These are phyloP conservation scores for Cyclocybe cylindracea DNA, from an alignment of 768 basidiomycete species.

Conservation along the genomic window DNA sequence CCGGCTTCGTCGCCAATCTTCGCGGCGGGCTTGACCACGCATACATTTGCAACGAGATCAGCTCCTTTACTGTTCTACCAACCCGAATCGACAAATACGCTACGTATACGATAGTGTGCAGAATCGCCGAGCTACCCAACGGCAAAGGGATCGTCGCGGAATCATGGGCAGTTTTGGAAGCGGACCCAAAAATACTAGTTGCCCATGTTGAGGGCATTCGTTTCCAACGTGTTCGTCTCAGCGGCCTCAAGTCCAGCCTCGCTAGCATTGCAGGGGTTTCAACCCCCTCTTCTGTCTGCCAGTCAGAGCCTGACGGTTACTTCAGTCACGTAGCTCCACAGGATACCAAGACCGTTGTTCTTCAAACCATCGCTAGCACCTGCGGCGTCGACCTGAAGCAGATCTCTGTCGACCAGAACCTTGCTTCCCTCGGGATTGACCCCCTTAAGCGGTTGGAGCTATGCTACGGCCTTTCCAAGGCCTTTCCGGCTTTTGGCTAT, in stretches of 20 bases:
- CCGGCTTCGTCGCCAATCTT: conserved; percentile 71
- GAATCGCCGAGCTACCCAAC: conserved; percentile 40
- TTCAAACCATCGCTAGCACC: conserved; percentile 39
- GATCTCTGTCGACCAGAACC: conserved; percentile 37
- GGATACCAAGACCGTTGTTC: conserved; percentile 29
- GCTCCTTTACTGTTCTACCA: conserved; percentile 46
- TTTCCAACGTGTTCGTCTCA: conserved; percentile 58
- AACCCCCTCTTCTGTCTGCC: not conserved
- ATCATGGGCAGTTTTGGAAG: conserved; percentile 46
- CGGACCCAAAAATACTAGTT: conserved; percentile 41
- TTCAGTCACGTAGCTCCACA: not conserved
- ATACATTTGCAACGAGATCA: conserved; percentile 64
- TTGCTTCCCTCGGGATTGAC: conserved; percentile 61
- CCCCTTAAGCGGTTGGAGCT: conserved; percentile 67
- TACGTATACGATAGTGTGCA: conserved; percentile 55
- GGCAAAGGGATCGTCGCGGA: conserved; percentile 51
- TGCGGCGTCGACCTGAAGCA: conserved; percentile 38
- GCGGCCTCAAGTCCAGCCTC: conserved; percentile 49
- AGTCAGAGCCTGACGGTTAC: not conserved
- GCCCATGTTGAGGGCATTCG: conserved; percentile 57
- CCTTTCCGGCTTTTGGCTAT: conserved; percentile 33
- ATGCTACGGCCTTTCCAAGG: conserved; percentile 32
- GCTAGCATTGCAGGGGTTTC: conserved; percentile 28
- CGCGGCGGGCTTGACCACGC: conserved; percentile 50
- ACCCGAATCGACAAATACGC: conserved; percentile 38